Evolutionary conservation across 768 basidiomycete genomes (phyloP).

Genomic region (Suillus tomentosus): DNA sequence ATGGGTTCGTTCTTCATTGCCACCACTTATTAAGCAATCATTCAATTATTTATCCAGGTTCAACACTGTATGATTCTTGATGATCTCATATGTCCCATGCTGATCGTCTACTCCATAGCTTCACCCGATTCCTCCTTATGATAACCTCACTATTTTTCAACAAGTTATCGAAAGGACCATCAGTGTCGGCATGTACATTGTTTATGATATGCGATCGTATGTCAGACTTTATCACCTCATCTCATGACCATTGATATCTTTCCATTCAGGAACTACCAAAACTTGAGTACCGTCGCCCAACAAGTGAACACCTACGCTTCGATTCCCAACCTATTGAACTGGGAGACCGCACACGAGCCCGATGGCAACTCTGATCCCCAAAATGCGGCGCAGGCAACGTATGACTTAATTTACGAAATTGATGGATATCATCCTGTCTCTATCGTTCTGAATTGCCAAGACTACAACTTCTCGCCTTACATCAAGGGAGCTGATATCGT

Average conservation of each 20-base stretch:
- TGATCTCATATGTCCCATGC: background rate
- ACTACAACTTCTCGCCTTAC: slow-evolving; percentile 66
- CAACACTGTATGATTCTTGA: slow-evolving; percentile 24
- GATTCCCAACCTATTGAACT: slow-evolving; percentile 64
- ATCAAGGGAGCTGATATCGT: slow-evolving; percentile 68
- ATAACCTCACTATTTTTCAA: slow-evolving; percentile 45
- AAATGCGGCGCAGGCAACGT: slow-evolving; percentile 50
- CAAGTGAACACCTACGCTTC: slow-evolving; percentile 68
- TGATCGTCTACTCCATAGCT: slow-evolving; percentile 44
- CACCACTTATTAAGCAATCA: background rate
- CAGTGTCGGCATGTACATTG: slow-evolving; percentile 50
- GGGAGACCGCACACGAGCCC: slow-evolving; percentile 76
- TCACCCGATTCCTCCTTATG: slow-evolving; percentile 72
- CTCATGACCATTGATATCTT: background rate
- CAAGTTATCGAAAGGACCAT: slow-evolving; percentile 22
- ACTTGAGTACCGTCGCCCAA: slow-evolving; percentile 57
- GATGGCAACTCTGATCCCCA: slow-evolving; percentile 69
- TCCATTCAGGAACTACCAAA: slow-evolving; percentile 54
- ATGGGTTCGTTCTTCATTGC: slow-evolving; percentile 42
- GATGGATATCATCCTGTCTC: slow-evolving; percentile 64
- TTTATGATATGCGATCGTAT: slow-evolving; percentile 78
- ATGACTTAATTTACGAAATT: slow-evolving; percentile 47
- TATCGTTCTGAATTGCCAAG: slow-evolving; percentile 54
- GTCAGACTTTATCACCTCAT: slow-evolving; percentile 13
- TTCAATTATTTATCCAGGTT: slow-evolving; percentile 14